Percentiles rank a stretch among this genome's conserved stretches.
phyloP scores from a whole-genome alignment of 495 filamentous ascomycete genomes.

The Beverwykella pulmonaria region DNA sequence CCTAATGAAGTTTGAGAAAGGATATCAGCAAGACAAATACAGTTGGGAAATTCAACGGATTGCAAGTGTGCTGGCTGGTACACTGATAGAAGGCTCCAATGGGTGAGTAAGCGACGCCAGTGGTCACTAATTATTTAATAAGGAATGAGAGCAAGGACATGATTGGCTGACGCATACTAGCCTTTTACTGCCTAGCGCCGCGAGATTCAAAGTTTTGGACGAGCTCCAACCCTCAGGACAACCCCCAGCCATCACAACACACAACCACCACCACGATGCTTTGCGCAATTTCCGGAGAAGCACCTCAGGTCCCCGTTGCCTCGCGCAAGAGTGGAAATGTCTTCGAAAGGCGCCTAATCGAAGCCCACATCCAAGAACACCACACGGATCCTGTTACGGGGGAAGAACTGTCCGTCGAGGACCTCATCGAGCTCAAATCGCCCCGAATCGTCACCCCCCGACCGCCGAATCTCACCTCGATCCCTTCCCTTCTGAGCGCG shows the following conservation, averaged over 20 bases:
- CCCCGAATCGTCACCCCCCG: constrained; percentile 80
- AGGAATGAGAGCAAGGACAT: too few species aligned
- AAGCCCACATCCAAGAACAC: constrained; percentile 91
- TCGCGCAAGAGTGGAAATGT: constrained; percentile 91
- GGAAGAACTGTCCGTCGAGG: constrained; percentile 82
- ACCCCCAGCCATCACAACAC: neutral
- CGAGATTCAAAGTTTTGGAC: neutral
- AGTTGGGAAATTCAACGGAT: too few species aligned
- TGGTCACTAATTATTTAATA: too few species aligned
- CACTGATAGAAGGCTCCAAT: too few species aligned
- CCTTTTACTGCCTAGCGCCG: neutral
- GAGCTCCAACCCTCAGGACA: neutral
- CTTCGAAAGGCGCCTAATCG: constrained; percentile 92
- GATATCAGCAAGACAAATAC: too few species aligned
- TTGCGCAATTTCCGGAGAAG: constrained; percentile 87
- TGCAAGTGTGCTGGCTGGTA: too few species aligned
- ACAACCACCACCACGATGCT: constrained; percentile 15
- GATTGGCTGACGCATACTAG: neutral
- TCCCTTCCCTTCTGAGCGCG: constrained; percentile 91
- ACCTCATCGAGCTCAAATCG: constrained; percentile 84
- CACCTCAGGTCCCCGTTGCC: constrained; percentile 90
- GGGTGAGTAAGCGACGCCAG: too few species aligned
- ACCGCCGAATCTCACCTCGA: constrained; percentile 93
- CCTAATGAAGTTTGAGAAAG: too few species aligned
- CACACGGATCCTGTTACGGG: constrained; percentile 91